These are phyloP conservation scores for Colletotrichum sp. DNA, from an alignment of 2,329 filamentous ascomycete species.

Conservation along the genomic window DNA sequence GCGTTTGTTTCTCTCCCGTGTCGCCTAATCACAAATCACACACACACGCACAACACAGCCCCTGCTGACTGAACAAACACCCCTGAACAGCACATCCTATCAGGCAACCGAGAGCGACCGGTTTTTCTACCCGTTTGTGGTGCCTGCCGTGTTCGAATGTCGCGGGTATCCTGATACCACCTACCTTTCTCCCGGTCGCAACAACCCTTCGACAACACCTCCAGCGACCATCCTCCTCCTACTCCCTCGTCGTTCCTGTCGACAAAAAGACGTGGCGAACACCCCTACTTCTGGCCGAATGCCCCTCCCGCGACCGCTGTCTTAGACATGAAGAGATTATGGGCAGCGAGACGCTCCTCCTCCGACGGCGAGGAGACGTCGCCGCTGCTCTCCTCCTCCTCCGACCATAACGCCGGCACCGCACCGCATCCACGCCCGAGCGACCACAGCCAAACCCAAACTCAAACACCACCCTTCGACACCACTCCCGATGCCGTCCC, in stretches of 20 bases:
- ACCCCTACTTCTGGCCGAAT: neutral
- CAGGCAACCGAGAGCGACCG: neutral
- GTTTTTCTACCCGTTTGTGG: neutral
- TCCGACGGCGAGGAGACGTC: constrained; percentile 14
- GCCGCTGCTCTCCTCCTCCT: neutral
- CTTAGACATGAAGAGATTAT: neutral
- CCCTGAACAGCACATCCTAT: neutral
- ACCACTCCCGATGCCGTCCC: constrained; percentile 54
- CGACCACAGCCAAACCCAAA: neutral
- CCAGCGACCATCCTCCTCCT: neutral
- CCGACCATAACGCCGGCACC: constrained; percentile 1
- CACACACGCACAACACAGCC: neutral
- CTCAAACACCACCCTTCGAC: constrained; percentile 44
- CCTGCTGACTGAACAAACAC: neutral
- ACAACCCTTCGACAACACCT: neutral
- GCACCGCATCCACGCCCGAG: neutral
- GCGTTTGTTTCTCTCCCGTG: neutral
- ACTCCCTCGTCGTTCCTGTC: neutral
- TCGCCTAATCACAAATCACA: neutral
- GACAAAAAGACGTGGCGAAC: neutral
- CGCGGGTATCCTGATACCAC: neutral
- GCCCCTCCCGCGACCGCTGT: neutral
- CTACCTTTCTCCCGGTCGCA: neutral
- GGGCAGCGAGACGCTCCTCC: neutral
- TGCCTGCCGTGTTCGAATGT: neutral